Percentiles rank a stretch among this genome's conserved stretches.
Conservation (phyloP, 306 rosid species). For the Medicago arabica region DNA sequence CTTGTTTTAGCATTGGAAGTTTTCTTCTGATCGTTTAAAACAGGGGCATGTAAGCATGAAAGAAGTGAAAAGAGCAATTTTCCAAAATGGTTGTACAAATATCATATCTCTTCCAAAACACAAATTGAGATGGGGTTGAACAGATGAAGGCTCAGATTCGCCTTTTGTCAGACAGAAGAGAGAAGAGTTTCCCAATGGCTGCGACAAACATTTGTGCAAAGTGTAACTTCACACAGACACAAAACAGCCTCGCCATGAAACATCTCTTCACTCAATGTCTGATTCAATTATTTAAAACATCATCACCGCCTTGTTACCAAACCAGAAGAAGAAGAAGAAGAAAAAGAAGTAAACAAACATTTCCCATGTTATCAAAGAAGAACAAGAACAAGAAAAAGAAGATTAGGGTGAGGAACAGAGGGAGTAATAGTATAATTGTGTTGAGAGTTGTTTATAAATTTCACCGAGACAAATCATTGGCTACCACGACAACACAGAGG, state of each 20-base stretch:
- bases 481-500: not conserved
- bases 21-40: no score
- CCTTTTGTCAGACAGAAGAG: constrained; percentile 10
- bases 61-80: no score
- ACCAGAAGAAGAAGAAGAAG: not conserved
- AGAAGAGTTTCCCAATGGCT: constrained; percentile 16
- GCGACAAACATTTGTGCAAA: constrained; percentile 29
- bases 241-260: constrained; percentile 36
- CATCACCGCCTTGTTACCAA: constrained; percentile 38
- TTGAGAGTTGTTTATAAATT: constrained; percentile 1
- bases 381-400: not conserved
- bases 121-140: not conserved
- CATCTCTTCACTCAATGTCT: constrained; percentile 35
- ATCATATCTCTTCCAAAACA: not conserved
- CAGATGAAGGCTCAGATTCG: constrained; percentile 4
- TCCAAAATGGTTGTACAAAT: no score
- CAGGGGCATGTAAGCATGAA: no score
- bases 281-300: constrained; percentile 24
- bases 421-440: not conserved
- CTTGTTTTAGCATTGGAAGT: no score
- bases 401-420: not conserved
- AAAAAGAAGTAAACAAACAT: not conserved
- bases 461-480: not conserved
- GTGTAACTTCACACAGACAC: constrained; percentile 27
- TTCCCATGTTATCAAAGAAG: not conserved